phyloP scores from a whole-genome alignment of 345 rosid species.

The Eucalyptus pauciflora region DNA sequence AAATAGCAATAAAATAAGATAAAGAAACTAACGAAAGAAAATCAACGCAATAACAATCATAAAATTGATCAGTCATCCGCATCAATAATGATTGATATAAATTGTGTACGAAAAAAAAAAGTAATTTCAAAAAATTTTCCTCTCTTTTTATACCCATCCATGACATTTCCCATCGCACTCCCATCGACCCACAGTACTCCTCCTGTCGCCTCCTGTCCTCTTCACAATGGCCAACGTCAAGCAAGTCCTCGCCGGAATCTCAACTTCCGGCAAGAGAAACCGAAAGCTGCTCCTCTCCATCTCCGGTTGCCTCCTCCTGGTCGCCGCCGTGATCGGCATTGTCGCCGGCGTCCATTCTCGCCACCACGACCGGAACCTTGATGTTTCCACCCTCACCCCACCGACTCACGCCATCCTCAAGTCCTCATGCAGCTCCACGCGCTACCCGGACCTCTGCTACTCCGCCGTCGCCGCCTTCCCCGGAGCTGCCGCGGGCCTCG shows the following conservation, averaged over 20 bases:
- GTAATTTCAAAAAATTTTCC: not conserved
- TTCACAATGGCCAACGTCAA: not conserved
- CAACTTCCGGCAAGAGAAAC: slow-evolving; percentile 10
- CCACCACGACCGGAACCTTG: not conserved
- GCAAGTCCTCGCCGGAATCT: not conserved
- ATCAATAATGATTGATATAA: not conserved
- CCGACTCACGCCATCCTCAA: slow-evolving; percentile 49
- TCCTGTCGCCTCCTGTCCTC: not conserved
- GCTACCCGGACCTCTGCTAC: slow-evolving; percentile 60
- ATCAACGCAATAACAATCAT: not conserved
- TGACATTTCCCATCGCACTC: not conserved
- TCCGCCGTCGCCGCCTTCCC: slow-evolving; percentile 43
- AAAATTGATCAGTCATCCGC: not conserved
- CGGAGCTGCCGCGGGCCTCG: slow-evolving; percentile 4
- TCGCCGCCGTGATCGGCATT: slow-evolving; percentile 25
- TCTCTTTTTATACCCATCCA: not conserved
- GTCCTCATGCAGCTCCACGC: slow-evolving; percentile 51
- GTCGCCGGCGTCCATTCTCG: slow-evolving; percentile 20
- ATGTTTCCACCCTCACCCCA: not conserved
- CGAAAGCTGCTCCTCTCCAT: slow-evolving; percentile 17
- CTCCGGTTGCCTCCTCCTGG: slow-evolving; percentile 22
- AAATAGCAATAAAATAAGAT: not conserved
- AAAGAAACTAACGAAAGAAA: not conserved
- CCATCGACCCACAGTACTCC: not conserved
- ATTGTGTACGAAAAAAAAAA: not conserved